Evolutionary conservation across 306 rosid genomes (phyloP), one percentile per base, ranked within the genome.

Genomic region (Castanospermum australe): DNA sequence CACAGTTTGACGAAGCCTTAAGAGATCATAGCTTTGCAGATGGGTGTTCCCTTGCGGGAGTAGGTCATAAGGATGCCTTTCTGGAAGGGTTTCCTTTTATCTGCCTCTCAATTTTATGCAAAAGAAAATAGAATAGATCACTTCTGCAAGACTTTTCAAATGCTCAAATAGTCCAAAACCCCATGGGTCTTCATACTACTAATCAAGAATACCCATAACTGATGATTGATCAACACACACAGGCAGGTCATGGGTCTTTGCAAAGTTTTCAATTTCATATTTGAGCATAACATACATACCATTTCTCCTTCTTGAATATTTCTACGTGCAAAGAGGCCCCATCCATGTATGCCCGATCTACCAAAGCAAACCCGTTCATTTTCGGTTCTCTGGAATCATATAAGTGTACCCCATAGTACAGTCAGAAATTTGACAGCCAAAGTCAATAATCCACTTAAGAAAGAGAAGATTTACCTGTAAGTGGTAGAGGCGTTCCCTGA

Each of bases 281-380:
- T 57, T 24, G 48, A 67, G 71, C 76, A 45, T 41, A 67, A 70
- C 7, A 55, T 66, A 81, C 80, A 57, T 90, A 93, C 99, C 98
- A 96, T 96, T 76, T 96, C 99, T 76, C 99, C 99, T 92, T 96
- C 99, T 87, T 89, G 99, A 88, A 96, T 91, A 84, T 79, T 86
- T 83, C 94, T 89, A 5, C 94, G 93, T 4, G 99, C 97, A 81
- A 96, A 96, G 73, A 96, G 97, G 79, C 99, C 99, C 99, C 99
- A 96, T 74, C 98, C 99, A 81, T 96, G 99, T 79, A 96, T 96
- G 70, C 99, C 99, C 1, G 99, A 96, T 90, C 96, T 91, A 87
- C 98, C 99, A 61, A 90, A 93, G 92, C 98, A 96, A 88, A 92
- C 98, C 21, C 99, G 88, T 56, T 88, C 94, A 4, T 87, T 85